Conservation (phyloP, 352 stramenopile genomes). For the Phytophthora colocasiae region DNA sequence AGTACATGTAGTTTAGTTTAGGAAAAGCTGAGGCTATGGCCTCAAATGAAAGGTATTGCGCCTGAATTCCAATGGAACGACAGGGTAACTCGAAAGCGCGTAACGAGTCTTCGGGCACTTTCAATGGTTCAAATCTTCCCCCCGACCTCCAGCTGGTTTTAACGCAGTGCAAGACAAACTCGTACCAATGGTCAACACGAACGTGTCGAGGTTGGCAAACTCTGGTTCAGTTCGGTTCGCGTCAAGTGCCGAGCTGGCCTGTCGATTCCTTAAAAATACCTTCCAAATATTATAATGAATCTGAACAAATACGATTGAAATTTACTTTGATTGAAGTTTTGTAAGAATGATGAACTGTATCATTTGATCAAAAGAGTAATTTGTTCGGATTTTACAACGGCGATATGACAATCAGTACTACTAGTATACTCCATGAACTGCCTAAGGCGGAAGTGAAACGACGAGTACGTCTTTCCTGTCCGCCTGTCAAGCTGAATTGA, state of each 20-base stretch:
- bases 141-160: neutral
- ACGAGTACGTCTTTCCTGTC: conserved; percentile 14
- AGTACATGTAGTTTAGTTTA: too few species aligned
- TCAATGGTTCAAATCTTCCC: neutral
- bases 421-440: conserved; percentile 16
- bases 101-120: conserved; percentile 5
- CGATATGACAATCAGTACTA: neutral
- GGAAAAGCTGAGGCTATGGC: conserved; percentile 4
- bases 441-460: conserved; percentile 12
- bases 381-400: too few species aligned
- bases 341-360: neutral
- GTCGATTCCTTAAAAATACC: too few species aligned
- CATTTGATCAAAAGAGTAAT: neutral
- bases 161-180: neutral
- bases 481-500: neutral
- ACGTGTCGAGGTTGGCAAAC: too few species aligned
- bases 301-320: too few species aligned
- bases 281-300: too few species aligned
- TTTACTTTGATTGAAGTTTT: too few species aligned
- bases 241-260: too few species aligned
- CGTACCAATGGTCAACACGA: too few species aligned
- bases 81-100: conserved; percentile 11
- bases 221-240: too few species aligned
- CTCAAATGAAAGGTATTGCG: neutral
- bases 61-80: neutral